Evolutionary conservation across 768 basidiomycete species (phyloP).

Genomic region (Pisolithus tinctorius): DNA sequence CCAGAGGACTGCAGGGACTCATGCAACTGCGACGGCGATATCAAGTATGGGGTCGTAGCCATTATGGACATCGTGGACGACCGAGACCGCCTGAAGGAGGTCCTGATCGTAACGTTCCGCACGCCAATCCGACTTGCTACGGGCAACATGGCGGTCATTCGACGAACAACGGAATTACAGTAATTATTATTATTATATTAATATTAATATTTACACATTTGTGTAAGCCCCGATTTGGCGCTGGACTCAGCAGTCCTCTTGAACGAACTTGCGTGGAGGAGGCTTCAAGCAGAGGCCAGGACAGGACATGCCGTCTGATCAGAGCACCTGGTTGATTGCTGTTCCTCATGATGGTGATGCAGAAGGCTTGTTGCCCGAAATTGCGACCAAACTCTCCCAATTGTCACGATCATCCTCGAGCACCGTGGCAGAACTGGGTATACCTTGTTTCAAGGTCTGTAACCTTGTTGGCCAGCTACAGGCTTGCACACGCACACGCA

Average conservation of each 20-base stretch:
- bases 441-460: conserved; percentile 87
- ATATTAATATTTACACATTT: not conserved
- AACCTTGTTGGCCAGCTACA: not conserved
- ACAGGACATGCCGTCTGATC: conserved; percentile 84
- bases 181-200: conserved; percentile 13
- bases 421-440: conserved; percentile 56
- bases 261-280: not conserved
- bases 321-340: conserved; percentile 89
- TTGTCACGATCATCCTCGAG: conserved; percentile 45
- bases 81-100: not conserved
- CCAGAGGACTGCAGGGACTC: conserved; percentile 28
- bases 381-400: conserved; percentile 53
- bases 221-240: conserved; percentile 9
- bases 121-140: conserved; percentile 4
- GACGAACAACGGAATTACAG: not conserved
- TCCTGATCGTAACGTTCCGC: not conserved
- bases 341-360: conserved; percentile 84
- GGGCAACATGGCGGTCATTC: conserved; percentile 3
- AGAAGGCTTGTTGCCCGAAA: conserved; percentile 62
- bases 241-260: not conserved
- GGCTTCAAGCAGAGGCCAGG: not conserved
- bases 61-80: conserved; percentile 31
- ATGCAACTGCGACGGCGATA: conserved; percentile 47
- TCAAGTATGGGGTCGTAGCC: conserved; percentile 37
- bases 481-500: not conserved